Conservation (phyloP, 345 rosid genomes). For the Eucalyptus dawsonii region DNA sequence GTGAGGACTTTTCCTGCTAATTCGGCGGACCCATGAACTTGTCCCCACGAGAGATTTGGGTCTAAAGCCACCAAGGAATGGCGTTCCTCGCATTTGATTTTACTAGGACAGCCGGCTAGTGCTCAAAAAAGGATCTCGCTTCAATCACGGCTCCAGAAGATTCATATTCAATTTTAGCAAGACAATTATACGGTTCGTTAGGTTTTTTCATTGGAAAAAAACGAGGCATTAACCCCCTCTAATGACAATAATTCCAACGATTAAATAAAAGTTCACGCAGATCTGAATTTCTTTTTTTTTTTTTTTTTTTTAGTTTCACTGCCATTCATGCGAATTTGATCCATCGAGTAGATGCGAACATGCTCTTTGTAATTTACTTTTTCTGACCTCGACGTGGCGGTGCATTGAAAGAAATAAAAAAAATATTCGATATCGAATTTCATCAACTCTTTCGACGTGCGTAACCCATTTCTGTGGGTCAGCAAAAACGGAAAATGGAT, state of each 20-base stretch:
- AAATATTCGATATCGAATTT: neutral
- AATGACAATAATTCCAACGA: neutral
- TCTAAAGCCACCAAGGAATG: neutral
- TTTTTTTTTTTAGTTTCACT: neutral
- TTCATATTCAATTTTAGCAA: neutral
- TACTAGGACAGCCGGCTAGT: neutral
- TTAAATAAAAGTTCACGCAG: neutral
- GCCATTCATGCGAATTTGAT: neutral
- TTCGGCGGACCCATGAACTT: neutral
- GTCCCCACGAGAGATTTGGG: neutral
- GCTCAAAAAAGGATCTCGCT: neutral
- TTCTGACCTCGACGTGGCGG: neutral
- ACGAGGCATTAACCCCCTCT: neutral
- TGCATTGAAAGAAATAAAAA: neutral
- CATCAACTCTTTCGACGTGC: accelerated
- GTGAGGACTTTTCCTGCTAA: neutral
- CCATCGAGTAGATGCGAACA: neutral
- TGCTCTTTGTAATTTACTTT: neutral
- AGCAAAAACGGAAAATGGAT: neutral
- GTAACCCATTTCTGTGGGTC: neutral
- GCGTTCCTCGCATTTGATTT: neutral
- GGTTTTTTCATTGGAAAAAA: neutral
- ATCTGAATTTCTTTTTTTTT: neutral
- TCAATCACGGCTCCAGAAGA: neutral
- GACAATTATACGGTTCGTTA: too few species aligned